Evolutionary conservation across 2,329 filamentous ascomycete genomes (phyloP), one percentile per base, ranked within the genome.

Genomic region (Curvularia eragrostidis): DNA sequence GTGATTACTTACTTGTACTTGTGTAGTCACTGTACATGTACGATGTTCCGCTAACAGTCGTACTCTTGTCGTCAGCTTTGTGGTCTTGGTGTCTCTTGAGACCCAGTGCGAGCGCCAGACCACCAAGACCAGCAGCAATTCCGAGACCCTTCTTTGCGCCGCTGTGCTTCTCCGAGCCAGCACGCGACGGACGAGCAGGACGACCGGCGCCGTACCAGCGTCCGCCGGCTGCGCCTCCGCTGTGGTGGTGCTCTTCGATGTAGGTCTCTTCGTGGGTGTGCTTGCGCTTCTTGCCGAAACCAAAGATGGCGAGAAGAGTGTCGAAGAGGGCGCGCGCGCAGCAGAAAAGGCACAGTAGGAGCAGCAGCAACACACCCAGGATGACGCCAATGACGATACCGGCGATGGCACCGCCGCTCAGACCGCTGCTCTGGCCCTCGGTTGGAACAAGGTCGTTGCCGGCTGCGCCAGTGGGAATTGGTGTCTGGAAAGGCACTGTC

Each of bases 301-400:
- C 88, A 63, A 91, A 85, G 65, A 90, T 74, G 48, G 84, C 84
- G 48, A 86, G 74, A 39, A 87, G 67, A 30, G 80, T 83, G 62
- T 85, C 82, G 83, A 87, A 89, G 42, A 88, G 78, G 3, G 72
- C 73, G 51, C 72, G 70, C 41, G 80, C 72, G 66, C 80, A 87
- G 80, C 89, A 91, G 83, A 87, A 93, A 79, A 91, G 87, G 81
- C 89, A 92, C 69, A 93, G 78, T 7, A 91, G 82, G 4, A 89
- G 79, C 21, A 93, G 84, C 2, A 93, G 80, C 39, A 83, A 77
- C 34, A 92, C 81, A 61, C 89, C 90, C 13, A 84, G 83, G 48
- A 93, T 81, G 10, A 86, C 84, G 61, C 90, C 90, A 54, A 93
- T 88, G 64, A 93, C 90, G 68, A 93, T 93, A 59, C 90, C 90